Evolutionary conservation across 441 rosid species (phyloP), one percentile per base, ranked within the genome.

Genomic region (Populus trichocarpa): DNA sequence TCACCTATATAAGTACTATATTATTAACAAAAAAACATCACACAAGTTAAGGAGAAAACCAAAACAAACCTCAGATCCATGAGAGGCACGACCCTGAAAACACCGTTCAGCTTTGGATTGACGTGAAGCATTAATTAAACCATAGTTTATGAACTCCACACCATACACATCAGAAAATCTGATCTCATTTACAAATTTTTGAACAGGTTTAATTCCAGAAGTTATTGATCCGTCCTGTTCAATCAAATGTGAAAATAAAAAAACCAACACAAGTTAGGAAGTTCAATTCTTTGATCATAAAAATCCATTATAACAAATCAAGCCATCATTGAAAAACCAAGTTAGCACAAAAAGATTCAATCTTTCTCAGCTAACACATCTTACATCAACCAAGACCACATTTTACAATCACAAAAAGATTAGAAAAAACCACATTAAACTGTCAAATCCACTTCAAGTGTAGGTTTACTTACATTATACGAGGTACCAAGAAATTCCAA

Each of bases 111-210:
- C 85, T 82, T 76, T 81, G 26, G 77, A 76, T 82, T 82, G 85
- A 81, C 75, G 91, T 40, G 50, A 13, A 40, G 3, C 50, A 40
- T 40, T 40, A 77, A 86, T 70, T 28, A 78, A 65, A 30, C 88
- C 92, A 32, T 83, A 70, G 74, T 78, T 79, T 14, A 65, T 70
- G 42, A 89, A 79, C 88, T 93, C 98, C 70, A 89, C 93, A 69
- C 90, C 91, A 84, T 95, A 95, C 32, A 87, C 79, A 79, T 92
- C 96, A 73, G 87, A 84, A 83, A 93, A 86, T 26, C 77, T 83
- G 73, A 91, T 86, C 81, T 79, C 83, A 11, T 77, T 81, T 59
- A 87, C 76, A 61, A 78, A 67, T 57, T 80, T 80, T 65, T 87
- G 87, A 20, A 30, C 46, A 80, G 75, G 72, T 82, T 79, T 83